These are phyloP conservation scores for Podila horticola DNA, from an alignment of 192 early-diverging fungal genomes.

Conservation along the genomic window DNA sequence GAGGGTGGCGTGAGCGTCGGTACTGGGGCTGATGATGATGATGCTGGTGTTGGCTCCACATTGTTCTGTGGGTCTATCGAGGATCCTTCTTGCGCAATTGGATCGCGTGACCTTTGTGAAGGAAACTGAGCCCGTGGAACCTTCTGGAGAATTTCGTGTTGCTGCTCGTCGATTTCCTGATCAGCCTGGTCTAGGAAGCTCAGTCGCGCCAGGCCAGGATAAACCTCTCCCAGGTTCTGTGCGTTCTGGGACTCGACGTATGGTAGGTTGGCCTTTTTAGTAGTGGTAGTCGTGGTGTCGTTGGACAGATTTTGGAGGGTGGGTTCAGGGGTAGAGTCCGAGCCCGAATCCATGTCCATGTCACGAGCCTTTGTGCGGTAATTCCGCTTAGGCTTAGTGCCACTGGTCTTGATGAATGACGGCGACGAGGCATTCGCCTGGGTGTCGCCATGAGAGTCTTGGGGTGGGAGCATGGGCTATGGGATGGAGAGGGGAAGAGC, in stretches of 20 bases:
- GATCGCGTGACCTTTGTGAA: not conserved
- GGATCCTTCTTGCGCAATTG: not conserved
- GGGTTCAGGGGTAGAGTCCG: not conserved
- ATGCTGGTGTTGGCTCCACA: not conserved
- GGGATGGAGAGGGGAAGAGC: not conserved
- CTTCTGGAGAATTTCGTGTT: not conserved
- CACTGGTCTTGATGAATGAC: not conserved
- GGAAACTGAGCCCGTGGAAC: not conserved
- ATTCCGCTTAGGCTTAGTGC: conserved; percentile 22
- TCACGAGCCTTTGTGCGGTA: conserved; percentile 22
- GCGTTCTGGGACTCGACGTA: conserved; percentile 45
- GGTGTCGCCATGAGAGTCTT: not conserved
- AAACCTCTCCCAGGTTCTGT: conserved; percentile 38
- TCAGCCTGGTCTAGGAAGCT: conserved; percentile 41
- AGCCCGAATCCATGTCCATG: not conserved
- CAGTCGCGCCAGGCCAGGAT: conserved; percentile 34
- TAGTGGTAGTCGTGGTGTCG: not conserved
- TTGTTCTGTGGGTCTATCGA: not conserved
- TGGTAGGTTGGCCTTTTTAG: not conserved
- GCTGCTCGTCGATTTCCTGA: not conserved
- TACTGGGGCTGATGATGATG: not conserved
- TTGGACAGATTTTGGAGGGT: not conserved
- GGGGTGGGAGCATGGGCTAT: not conserved
- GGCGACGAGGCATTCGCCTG: not conserved
- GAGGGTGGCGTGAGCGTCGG: conserved; percentile 28